Base-by-base conservation (phyloP, 371 early-diverging fungal genomes). In the Mortierella sp. region DNA sequence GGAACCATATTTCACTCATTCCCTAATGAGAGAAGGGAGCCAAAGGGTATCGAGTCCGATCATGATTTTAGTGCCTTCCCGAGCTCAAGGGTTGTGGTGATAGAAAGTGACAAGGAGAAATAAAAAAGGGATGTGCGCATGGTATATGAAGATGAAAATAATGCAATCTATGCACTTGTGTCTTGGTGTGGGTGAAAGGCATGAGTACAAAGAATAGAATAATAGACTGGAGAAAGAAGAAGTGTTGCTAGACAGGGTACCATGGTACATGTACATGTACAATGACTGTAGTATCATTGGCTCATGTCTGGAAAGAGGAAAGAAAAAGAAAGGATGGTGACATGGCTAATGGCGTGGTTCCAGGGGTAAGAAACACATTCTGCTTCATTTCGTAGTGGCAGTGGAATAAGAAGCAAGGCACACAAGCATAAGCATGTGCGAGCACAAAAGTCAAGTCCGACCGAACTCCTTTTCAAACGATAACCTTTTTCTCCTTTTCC, bases 1-100 rank as follows among this genome's bases (percentile, higher is more conserved):
- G 48, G 48, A 28, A 65, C 60, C 28, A 7, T 4, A 42, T 70
- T 76, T 34, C 70, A 42, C 47, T 45, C 79, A 48, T 48, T 1
- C 21, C 57, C 31, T 60, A 21, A 16, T 65, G 65, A 72, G 76
- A 80, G 76, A 19, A 16, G 65, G 58, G 76, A 80, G 76, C 80
- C 55, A 74, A 79, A 47, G 48, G 70, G 50, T 31, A 21, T 11
- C 65, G 48, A 72, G 73, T 73, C 78, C 78, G 78, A 57, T 71
- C 55, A 58, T 19, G 38, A 21, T 28, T 52, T 57, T 31, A 13
- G 26, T 31, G 21, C 47, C 28, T 72, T 47, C 28, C 21, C 47
- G 52, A 44, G 48, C 48, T 8, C 48, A 48, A 48, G 48, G 48
- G 48, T 48, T 48, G 14, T 48, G 48, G 45, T 7, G 10, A 45